Evolutionary conservation across 139 green algal species (phyloP).

Genomic region (Asterochloris erici): DNA sequence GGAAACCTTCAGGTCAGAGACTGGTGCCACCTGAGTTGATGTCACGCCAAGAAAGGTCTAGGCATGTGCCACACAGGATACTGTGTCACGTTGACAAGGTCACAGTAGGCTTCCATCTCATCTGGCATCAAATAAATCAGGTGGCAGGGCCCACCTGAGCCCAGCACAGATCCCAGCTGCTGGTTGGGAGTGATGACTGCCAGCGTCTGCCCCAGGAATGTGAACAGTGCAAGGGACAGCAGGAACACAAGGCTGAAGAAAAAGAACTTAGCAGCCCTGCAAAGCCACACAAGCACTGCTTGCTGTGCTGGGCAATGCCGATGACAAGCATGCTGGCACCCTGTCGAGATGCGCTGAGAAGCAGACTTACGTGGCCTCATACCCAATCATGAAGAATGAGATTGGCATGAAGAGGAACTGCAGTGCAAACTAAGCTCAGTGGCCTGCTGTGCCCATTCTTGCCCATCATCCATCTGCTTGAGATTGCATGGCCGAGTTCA

Average conservation of each 20-base stretch:
- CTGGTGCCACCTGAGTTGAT: no score
- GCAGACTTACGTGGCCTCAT: slow-evolving; percentile 13
- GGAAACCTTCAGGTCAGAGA: neutral
- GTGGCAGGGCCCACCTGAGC: slow-evolving; percentile 7
- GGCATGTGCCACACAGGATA: no score
- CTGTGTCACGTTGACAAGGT: no score
- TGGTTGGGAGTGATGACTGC: slow-evolving; percentile 30
- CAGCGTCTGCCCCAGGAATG: slow-evolving; percentile 28
- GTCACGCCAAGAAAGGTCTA: no score
- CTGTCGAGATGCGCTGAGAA: neutral
- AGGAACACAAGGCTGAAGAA: slow-evolving; percentile 29
- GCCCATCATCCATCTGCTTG: no score
- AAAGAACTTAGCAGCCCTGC: slow-evolving; percentile 20
- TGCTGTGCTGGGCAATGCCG: neutral
- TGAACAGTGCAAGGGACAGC: slow-evolving; percentile 23
- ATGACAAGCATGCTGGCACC: neutral
- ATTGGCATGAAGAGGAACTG: slow-evolving; percentile 17
- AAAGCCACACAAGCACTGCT: neutral
- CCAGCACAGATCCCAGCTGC: slow-evolving; percentile 19
- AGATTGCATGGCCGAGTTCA: no score
- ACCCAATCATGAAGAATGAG: slow-evolving; percentile 38
- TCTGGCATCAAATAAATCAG: neutral
- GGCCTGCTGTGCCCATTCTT: no score
- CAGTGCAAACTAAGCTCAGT: no score
- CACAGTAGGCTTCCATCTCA: no score